Evolutionary conservation across 371 early-diverging fungal genomes (phyloP).

Genomic region (Saksenaea vasiformis): DNA sequence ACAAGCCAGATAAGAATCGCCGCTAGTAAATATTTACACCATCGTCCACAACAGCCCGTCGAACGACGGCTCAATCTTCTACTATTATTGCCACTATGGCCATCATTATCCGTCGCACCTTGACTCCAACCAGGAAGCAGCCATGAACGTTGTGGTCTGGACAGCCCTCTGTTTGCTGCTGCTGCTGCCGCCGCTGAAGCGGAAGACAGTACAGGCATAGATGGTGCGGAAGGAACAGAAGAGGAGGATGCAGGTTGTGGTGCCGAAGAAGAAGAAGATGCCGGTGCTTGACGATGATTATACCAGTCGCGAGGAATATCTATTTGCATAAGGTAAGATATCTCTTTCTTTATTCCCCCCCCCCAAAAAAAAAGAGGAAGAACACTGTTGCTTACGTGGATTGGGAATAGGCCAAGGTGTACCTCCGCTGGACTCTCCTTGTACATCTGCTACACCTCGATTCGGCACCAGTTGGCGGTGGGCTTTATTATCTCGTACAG

Average conservation of each 20-base stretch:
- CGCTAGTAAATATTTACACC: conserved; percentile 25
- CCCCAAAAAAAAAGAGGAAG: not conserved
- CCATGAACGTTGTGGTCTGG: not conserved
- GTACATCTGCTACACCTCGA: not conserved
- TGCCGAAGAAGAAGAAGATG: not conserved
- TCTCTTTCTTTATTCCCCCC: too few species aligned
- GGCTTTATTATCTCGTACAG: not conserved
- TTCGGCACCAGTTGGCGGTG: not conserved
- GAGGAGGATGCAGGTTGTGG: not conserved
- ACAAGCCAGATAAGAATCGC: conserved; percentile 19
- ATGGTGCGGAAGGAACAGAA: not conserved
- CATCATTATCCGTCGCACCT: not conserved
- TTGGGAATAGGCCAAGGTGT: not conserved
- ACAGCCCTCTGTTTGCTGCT: not conserved
- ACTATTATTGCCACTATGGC: not conserved
- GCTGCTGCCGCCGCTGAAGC: not conserved
- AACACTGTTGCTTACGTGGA: not conserved
- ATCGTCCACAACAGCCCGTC: conserved; percentile 17
- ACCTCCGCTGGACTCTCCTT: not conserved
- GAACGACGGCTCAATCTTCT: not conserved
- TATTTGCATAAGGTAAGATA: not conserved
- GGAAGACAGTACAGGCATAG: not conserved
- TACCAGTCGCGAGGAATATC: not conserved
- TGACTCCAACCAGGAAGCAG: not conserved
- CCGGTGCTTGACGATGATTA: not conserved